These are phyloP conservation scores for Cadophora malorum DNA, from an alignment of 2,329 filamentous ascomycete genomes.

Conservation along the genomic window DNA sequence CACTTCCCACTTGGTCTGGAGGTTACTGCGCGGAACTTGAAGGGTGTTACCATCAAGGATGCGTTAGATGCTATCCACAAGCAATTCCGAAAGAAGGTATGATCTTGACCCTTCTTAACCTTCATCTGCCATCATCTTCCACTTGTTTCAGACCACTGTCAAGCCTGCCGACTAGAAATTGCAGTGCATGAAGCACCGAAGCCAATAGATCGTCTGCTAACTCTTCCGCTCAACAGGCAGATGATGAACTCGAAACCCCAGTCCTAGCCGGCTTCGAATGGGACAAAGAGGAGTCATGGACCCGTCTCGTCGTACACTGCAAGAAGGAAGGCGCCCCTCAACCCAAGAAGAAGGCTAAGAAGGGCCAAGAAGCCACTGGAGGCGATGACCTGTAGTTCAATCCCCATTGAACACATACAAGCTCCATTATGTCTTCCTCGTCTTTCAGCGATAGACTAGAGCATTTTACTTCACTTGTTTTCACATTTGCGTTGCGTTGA, in stretches of 20 bases:
- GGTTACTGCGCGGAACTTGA: conserved; percentile 87
- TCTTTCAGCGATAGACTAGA: conserved; percentile 24
- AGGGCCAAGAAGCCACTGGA: conserved; percentile 53
- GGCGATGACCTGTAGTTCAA: conserved; percentile 44
- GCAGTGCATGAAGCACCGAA: conserved; percentile 8
- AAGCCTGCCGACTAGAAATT: no score
- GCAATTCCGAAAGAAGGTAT: conserved; percentile 93
- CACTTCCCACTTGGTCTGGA: conserved; percentile 88
- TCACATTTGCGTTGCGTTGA: conserved; percentile 5
- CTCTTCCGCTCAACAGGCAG: conserved; percentile 62
- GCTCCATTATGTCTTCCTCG: conserved; percentile 28
- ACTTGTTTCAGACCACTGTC: background rate
- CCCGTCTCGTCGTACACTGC: conserved; percentile 84
- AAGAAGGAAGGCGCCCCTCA: conserved; percentile 69
- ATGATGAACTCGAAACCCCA: conserved; percentile 87
- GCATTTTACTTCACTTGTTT: background rate
- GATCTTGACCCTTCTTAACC: conserved; percentile 41
- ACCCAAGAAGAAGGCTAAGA: conserved; percentile 71
- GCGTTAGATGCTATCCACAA: conserved; percentile 95
- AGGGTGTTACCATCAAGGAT: conserved; percentile 97
- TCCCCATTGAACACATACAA: background rate
- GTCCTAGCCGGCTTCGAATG: conserved; percentile 96
- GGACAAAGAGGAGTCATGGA: conserved; percentile 93
- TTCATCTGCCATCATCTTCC: background rate
- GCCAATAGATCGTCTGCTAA: conserved; percentile 31